Evolutionary conservation across 345 rosid species (phyloP).

Genomic region (Clarkia xantiana): DNA sequence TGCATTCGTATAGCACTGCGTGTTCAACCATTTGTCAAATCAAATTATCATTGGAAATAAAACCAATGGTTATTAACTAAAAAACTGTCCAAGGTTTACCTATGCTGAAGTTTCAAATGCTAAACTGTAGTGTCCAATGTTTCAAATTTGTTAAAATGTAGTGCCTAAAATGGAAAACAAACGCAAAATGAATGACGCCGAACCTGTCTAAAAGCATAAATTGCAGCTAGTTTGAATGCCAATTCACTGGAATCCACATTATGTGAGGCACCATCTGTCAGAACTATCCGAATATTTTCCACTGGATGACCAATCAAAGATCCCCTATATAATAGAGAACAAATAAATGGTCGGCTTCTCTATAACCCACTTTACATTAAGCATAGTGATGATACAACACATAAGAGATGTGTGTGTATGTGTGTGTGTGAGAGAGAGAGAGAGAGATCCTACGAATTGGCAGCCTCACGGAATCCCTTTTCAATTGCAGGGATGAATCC

Average conservation of each 20-base stretch:
- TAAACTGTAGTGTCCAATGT: too few species aligned
- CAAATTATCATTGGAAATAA: background rate
- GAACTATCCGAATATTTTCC: constrained; percentile 66
- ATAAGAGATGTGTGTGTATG: background rate
- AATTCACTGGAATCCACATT: constrained; percentile 97
- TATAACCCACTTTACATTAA: too few species aligned
- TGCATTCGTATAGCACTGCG: constrained; percentile 80
- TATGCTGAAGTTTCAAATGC: too few species aligned
- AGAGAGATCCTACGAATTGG: constrained; percentile 63
- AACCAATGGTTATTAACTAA: too few species aligned
- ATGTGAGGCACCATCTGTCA: constrained; percentile 93
- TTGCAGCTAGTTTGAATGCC: constrained; percentile 92
- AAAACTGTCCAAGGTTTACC: too few species aligned
- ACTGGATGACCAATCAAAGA: constrained; percentile 95
- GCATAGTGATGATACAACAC: too few species aligned
- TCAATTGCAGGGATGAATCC: constrained; percentile 89
- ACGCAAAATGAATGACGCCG: background rate
- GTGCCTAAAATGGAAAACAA: background rate
- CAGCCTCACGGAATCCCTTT: constrained; percentile 97
- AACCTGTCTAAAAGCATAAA: constrained; percentile 95
- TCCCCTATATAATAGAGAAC: constrained; percentile 41
- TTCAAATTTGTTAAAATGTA: background rate
- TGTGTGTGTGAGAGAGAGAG: background rate
- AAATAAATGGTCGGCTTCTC: background rate
- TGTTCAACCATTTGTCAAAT: constrained; percentile 9